Base-by-base conservation (phyloP, 2,329 filamentous ascomycete genomes). In the Coniochaeta hoffmannii region DNA sequence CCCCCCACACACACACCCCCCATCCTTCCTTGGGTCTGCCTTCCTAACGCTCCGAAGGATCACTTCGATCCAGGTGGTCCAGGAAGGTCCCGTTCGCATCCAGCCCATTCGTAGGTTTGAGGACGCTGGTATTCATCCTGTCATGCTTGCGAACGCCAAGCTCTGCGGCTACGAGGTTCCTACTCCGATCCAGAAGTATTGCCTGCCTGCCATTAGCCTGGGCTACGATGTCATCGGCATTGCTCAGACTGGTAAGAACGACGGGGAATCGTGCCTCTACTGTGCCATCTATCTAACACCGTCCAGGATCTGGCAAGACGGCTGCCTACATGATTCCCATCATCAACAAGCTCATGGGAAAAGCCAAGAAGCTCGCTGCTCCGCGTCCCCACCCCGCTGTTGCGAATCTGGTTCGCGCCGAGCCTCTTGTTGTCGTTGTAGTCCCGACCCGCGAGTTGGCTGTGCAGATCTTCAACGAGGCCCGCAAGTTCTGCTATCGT, bases 391-490 rank as follows among this genome's bases (percentile, higher is more conserved):
- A 87, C 59, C 76, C 82, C 0, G 69, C 70, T 1, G 77, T 73
- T 0, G 87, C 84, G 64, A 72, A 81, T 15, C 65, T 62, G 19
- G 81, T 89, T 36, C 82, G 83, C 44, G 93, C 91, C 8, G 92
- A 97, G 75, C 94, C 94, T 4, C 73, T 99, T 7, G 88, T 97
- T 0, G 76, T 97, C 28, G 79, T 99, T 54, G 80, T 99, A 22
- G 87, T 83, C 11, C 94, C 94, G 1, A 94, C 89, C 54, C 88
- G 94, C 34, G 94, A 99, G 76, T 74, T 99, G 5, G 90, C 91
- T 0, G 88, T 91, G 2, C 94, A 99, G 67, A 96, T 97, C 62
- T 97, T 96, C 72, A 90, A 96, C 60, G 93, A 97, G 68, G 86
- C 90, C 26, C 88, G 94, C 59, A 90, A 93, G 63, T 83, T 97